These are phyloP conservation scores for Clonostachys byssicola DNA, from an alignment of 2,329 filamentous ascomycete genomes.

Conservation along the genomic window DNA sequence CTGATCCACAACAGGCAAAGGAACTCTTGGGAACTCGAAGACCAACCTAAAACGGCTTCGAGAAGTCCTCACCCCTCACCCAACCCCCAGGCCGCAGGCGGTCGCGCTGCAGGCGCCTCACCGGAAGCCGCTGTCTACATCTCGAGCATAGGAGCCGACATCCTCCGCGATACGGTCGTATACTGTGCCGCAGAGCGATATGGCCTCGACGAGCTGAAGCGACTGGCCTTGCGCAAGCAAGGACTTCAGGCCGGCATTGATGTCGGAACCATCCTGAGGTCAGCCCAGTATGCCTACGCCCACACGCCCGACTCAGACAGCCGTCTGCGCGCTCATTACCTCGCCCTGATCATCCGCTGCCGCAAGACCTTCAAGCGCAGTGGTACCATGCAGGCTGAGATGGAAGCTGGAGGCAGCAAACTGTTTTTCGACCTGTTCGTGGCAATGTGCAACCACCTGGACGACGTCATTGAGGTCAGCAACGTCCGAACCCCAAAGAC, in stretches of 20 bases:
- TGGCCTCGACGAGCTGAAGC: conserved; percentile 88
- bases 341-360: conserved; percentile 95
- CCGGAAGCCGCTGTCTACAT: conserved; percentile 62
- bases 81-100: conserved; percentile 43
- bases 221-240: conserved; percentile 88
- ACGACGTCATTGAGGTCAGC: conserved; percentile 88
- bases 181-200: conserved; percentile 92
- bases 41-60: conserved; percentile 34
- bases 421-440: conserved; percentile 98
- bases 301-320: conserved; percentile 93
- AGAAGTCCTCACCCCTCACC: conserved; percentile 43
- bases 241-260: conserved; percentile 90
- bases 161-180: conserved; percentile 89
- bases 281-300: conserved; percentile 91
- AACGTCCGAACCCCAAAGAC: conserved; percentile 58
- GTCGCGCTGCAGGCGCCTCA: conserved; percentile 35
- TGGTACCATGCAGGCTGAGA: conserved; percentile 98
- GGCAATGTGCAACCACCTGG: conserved; percentile 96
- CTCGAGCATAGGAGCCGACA: conserved; percentile 65
- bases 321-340: conserved; percentile 90
- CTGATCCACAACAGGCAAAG: conserved; percentile 82
- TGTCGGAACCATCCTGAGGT: conserved; percentile 85
- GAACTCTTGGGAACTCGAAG: conserved; percentile 88
- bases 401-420: conserved; percentile 86
- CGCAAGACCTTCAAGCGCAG: conserved; percentile 97